These are phyloP conservation scores for Plasmodium gaboni DNA, from an alignment of 169 alveolate genomes.

Conservation along the genomic window DNA sequence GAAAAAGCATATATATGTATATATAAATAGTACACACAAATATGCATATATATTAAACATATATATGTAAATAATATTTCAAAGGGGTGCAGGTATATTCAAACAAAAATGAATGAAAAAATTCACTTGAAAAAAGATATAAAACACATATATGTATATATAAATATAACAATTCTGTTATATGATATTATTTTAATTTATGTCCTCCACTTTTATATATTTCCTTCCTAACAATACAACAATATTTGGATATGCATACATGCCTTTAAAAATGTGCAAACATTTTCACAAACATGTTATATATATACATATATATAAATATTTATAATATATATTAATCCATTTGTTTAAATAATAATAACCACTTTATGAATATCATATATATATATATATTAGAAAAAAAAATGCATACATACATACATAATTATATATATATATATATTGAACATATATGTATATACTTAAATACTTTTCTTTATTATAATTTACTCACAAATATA, in stretches of 20 bases:
- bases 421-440: not conserved
- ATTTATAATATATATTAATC: constrained; percentile 13
- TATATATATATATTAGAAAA: constrained; percentile 8
- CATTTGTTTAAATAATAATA: not conserved
- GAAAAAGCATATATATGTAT: constrained; percentile 13
- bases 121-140: constrained; percentile 12
- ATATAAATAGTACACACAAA: not conserved
- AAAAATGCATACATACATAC: constrained; percentile 3
- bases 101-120: constrained; percentile 17
- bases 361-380: constrained; percentile 4
- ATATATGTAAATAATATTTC: constrained; percentile 19
- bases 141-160: constrained; percentile 12
- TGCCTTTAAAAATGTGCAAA: constrained; percentile 51
- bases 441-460: not conserved
- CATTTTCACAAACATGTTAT: constrained; percentile 30
- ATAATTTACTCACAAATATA: not conserved
- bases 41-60: not conserved
- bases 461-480: not conserved
- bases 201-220: constrained; percentile 35
- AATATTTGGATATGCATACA: constrained; percentile 53
- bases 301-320: constrained; percentile 1
- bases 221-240: constrained; percentile 25
- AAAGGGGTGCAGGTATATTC: constrained; percentile 50
- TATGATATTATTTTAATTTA: constrained; percentile 13
- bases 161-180: constrained; percentile 29